Evolutionary conservation across 495 filamentous ascomycete species (phyloP), one percentile per base, ranked within the genome.

Genomic region (Podospora pseudocomata): DNA sequence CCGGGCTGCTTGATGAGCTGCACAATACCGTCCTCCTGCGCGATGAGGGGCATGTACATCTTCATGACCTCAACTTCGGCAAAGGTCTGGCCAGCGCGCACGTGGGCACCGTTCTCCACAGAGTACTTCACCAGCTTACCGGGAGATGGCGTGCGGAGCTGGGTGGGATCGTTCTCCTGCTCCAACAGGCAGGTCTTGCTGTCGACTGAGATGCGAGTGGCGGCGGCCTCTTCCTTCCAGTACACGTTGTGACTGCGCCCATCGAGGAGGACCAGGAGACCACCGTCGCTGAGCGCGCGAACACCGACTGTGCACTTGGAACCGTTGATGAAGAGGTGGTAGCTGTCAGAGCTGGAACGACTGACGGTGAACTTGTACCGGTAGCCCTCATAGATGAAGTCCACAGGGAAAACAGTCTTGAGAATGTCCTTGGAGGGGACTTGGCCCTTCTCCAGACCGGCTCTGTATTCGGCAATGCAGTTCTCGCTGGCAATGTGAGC

Each of bases 1-100:
- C 95, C 95, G 65, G 96, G 96, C 82, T 98, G 95, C 87, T 99
- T 99, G 84, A 99, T 97, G 74, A 98, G 86, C 81, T 97, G 94
- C 59, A 99, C 96, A 65, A 94, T 89, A 80, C 95, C 95, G 71
- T 97, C 96, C 78, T 99, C 95, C 79, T 94, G 90, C n/a, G 95
- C 90, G 65, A 99, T 85, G 64, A 99, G 86, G 73, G 95, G 95
- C 95, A 99, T 99, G 84, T 97, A 98, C 95, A 99, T 99, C 86
- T 99, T 99, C 95, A 99, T 99, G 78, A 99, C 96, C 79, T 99
- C 95, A 64, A 99, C 95, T 76, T 99, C 95, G 64, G 95, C 95
- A 75, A 92, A 99, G 7, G 94, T 84, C 79, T 99, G 93, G 64
- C 94, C 94, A 70, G 94, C 93, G 76, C 87, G 90, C 74, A 99